Conservation (phyloP, 345 rosid species). For the Populus euphratica region DNA sequence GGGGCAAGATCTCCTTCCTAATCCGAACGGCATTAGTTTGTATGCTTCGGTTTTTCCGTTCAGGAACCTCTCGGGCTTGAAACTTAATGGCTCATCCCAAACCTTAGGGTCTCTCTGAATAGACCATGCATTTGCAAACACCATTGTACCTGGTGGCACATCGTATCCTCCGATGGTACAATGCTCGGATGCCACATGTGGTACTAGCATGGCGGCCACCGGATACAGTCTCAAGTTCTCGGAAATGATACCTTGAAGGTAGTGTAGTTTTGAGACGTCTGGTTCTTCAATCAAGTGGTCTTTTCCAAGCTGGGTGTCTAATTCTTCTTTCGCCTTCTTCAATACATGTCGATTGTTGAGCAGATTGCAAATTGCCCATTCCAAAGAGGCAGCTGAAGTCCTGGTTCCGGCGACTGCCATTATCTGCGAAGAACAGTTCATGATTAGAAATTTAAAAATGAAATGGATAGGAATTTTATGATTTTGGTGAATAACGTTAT, state of each 20-base stretch:
- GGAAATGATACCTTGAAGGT: conserved; percentile 12
- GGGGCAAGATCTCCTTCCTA: conserved; percentile 17
- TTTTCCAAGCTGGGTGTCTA: conserved; percentile 14
- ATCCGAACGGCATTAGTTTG: conserved; percentile 24
- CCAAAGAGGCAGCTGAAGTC: conserved; percentile 3
- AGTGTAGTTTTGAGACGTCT: conserved; percentile 9
- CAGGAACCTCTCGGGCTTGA: conserved; percentile 17
- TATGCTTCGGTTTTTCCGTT: neutral
- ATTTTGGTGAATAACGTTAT: neutral
- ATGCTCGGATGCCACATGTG: conserved; percentile 13
- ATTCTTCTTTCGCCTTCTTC: conserved; percentile 8
- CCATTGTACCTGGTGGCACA: conserved; percentile 6
- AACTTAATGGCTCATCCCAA: conserved; percentile 15
- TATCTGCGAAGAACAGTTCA: neutral
- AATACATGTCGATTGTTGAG: conserved; percentile 12
- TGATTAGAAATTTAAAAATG: neutral
- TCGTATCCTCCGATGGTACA: conserved; percentile 16
- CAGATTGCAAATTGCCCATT: conserved; percentile 19
- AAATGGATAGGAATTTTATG: neutral
- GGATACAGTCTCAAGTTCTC: conserved; percentile 17
- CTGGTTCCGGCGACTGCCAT: conserved; percentile 13
- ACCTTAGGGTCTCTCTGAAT: conserved; percentile 20
- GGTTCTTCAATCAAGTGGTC: conserved; percentile 11
- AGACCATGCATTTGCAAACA: conserved; percentile 22
- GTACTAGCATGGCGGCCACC: conserved; percentile 8